phyloP scores from a whole-genome alignment of 768 basidiomycete genomes.

The Mycena crocata region DNA sequence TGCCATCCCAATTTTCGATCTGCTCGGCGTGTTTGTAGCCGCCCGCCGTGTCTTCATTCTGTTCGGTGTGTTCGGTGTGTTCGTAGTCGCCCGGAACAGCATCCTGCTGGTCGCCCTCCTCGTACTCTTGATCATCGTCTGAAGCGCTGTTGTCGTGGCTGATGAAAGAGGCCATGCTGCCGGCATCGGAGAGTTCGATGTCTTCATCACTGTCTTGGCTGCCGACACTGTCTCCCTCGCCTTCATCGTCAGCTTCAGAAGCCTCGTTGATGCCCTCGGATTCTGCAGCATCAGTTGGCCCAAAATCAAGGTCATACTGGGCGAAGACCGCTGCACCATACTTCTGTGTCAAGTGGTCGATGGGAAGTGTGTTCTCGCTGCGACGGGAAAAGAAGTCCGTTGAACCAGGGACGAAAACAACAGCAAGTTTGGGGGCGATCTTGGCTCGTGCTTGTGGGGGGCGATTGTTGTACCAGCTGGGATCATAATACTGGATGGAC shows the following conservation, averaged over 20 bases:
- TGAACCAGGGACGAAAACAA: slow-evolving; percentile 1
- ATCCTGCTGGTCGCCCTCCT: neutral
- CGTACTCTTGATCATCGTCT: neutral
- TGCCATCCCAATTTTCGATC: neutral
- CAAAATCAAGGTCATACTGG: slow-evolving; percentile 9
- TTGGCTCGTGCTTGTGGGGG: neutral
- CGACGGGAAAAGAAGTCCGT: neutral
- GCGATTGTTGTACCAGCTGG: slow-evolving; percentile 10
- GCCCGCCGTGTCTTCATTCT: too few species aligned
- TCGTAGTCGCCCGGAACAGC: neutral
- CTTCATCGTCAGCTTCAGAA: slow-evolving; percentile 10
- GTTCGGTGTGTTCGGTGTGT: neutral
- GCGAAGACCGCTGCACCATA: neutral
- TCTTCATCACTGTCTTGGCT: slow-evolving; percentile 13
- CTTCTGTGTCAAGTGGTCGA: neutral
- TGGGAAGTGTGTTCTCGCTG: neutral
- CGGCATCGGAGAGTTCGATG: neutral
- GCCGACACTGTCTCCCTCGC: slow-evolving; percentile 10
- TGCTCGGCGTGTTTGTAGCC: neutral
- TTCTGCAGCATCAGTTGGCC: neutral
- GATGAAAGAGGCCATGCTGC: neutral
- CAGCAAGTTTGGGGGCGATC: neutral
- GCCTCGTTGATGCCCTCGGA: neutral
- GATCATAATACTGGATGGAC: slow-evolving; percentile 12
- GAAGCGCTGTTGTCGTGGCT: neutral